phyloP scores from a whole-genome alignment of 2,329 filamentous ascomycete species.

The Ceratocystis papillata region DNA sequence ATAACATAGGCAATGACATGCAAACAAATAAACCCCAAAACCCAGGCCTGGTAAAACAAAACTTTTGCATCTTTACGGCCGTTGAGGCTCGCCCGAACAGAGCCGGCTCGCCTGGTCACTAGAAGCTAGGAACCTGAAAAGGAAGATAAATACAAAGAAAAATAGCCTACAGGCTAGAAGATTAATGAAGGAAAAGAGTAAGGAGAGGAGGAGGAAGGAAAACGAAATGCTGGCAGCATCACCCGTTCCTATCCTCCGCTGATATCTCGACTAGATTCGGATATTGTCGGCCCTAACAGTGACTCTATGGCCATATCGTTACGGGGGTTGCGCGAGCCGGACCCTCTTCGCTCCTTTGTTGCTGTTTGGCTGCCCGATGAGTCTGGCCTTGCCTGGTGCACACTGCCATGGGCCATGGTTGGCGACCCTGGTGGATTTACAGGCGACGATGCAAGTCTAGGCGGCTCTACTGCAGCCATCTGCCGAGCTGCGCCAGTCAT shows the following conservation, averaged over 20 bases:
- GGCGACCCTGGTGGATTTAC: background rate
- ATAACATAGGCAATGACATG: background rate
- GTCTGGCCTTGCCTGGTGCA: background rate
- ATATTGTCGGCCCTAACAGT: conserved; percentile 1
- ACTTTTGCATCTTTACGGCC: background rate
- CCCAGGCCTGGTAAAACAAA: too few relatives aligned
- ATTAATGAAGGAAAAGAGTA: background rate
- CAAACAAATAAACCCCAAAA: too few relatives aligned
- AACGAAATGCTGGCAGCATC: background rate
- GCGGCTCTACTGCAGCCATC: background rate
- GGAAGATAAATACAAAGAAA: background rate
- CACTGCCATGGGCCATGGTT: background rate
- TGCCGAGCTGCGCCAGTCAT: background rate
- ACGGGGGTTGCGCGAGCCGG: background rate
- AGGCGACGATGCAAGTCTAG: background rate
- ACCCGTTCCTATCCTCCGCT: background rate
- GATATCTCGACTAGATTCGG: background rate
- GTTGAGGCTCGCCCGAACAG: background rate
- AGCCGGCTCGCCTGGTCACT: background rate
- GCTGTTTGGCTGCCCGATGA: background rate
- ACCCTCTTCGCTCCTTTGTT: background rate
- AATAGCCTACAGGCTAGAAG: background rate
- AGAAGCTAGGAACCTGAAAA: background rate
- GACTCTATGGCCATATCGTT: conserved; percentile 21
- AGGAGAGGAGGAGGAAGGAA: background rate